phyloP scores from a whole-genome alignment of 1,139 yeast species.

The Geotrichum histeridarum region DNA sequence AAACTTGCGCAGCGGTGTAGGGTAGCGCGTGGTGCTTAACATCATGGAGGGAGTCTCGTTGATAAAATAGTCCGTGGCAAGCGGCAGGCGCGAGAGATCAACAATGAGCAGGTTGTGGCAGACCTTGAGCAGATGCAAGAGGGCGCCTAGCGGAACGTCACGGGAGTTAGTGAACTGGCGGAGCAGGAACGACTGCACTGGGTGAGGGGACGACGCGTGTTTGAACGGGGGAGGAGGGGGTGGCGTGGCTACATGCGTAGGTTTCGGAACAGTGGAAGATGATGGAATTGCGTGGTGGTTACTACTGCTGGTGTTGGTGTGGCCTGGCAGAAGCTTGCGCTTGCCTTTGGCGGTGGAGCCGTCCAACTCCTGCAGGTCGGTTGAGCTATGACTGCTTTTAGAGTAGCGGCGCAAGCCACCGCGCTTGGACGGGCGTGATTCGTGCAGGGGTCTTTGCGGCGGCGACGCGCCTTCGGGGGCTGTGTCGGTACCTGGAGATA shows the following conservation, averaged over 20 bases:
- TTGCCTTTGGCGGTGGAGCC: neutral
- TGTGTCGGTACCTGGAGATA: neutral
- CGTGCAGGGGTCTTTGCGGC: neutral
- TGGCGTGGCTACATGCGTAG: neutral
- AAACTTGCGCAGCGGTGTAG: slow-evolving; percentile 2
- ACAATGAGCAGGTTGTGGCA: slow-evolving; percentile 27
- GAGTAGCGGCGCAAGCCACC: neutral
- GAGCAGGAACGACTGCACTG: slow-evolving; percentile 26
- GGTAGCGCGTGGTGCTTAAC: neutral
- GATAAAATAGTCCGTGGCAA: slow-evolving; percentile 31
- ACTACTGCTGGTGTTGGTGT: too few relatives aligned
- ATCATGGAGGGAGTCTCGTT: slow-evolving; percentile 9
- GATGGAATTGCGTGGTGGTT: neutral
- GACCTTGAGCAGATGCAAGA: slow-evolving; percentile 28
- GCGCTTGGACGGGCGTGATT: neutral
- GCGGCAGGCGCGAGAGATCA: slow-evolving; percentile 29
- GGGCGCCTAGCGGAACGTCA: slow-evolving; percentile 31
- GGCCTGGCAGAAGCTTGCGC: neutral
- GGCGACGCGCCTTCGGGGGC: neutral
- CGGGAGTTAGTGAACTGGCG: slow-evolving; percentile 25
- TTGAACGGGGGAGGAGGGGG: neutral
- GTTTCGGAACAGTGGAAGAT: neutral
- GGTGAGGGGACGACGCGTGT: slow-evolving; percentile 22
- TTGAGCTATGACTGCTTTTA: neutral
- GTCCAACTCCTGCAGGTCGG: slow-evolving; percentile 1